Evolutionary conservation across 2,329 filamentous ascomycete genomes (phyloP).

Genomic region (Knufia petricola): DNA sequence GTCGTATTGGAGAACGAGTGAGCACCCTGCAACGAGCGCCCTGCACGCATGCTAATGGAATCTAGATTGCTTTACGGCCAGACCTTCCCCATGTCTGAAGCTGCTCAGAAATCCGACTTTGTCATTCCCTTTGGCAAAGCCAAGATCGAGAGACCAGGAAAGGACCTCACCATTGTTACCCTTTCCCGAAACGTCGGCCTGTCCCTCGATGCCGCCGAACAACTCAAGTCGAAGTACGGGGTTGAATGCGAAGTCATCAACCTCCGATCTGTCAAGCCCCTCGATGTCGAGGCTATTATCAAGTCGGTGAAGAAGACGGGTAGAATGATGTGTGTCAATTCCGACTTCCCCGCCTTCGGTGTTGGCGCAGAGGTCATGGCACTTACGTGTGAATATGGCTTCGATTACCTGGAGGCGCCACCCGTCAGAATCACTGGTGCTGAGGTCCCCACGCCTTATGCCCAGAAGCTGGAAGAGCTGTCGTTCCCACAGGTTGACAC

Average conservation of each 20-base stretch:
- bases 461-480: slow-evolving; percentile 87
- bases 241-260: slow-evolving; percentile 96
- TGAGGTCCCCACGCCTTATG: slow-evolving; percentile 94
- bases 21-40: slow-evolving; percentile 17
- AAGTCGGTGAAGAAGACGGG: slow-evolving; percentile 98
- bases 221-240: slow-evolving; percentile 91
- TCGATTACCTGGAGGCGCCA: slow-evolving; percentile 93
- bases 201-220: slow-evolving; percentile 76
- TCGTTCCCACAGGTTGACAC: slow-evolving; percentile 82
- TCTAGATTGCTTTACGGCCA: slow-evolving; percentile 75
- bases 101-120: slow-evolving; percentile 90
- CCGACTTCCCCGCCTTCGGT: slow-evolving; percentile 90
- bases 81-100: slow-evolving; percentile 93
- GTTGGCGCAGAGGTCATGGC: slow-evolving; percentile 89
- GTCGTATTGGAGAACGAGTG: slow-evolving; percentile 79
- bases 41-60: slow-evolving; percentile 20
- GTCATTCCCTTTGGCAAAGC: slow-evolving; percentile 97
- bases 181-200: slow-evolving; percentile 93
- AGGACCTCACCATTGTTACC: slow-evolving; percentile 90
- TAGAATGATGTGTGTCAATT: slow-evolving; percentile 83
- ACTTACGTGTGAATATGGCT: slow-evolving; percentile 92
- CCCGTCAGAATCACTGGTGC: slow-evolving; percentile 91
- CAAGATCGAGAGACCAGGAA: slow-evolving; percentile 94
- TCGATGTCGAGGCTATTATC: slow-evolving; percentile 90
- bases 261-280: slow-evolving; percentile 91